These are phyloP conservation scores for Prunella vulgaris DNA, from an alignment of 257 asterid genomes.

Conservation along the genomic window DNA sequence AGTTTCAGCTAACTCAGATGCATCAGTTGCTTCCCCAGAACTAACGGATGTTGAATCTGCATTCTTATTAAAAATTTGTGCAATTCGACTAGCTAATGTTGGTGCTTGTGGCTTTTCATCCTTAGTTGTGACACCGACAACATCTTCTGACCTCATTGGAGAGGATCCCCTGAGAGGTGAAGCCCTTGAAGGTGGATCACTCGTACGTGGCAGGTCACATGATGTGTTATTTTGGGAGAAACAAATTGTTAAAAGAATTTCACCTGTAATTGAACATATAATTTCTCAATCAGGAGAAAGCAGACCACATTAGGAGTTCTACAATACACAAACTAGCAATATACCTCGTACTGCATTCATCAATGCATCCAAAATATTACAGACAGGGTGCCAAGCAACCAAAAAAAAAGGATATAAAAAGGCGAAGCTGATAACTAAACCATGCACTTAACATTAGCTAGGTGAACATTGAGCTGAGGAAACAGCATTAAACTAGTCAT, in stretches of 20 bases:
- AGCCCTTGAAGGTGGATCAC: slow-evolving; percentile 46
- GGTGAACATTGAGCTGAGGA: slow-evolving; percentile 5
- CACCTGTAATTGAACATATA: slow-evolving; percentile 44
- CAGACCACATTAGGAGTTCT: slow-evolving; percentile 6
- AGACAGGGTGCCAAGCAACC: background rate
- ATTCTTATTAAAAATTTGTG: slow-evolving; percentile 73
- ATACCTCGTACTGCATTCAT: background rate
- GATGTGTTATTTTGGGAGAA: slow-evolving; percentile 53
- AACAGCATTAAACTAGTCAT: background rate
- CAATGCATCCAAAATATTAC: background rate
- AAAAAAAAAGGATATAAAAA: background rate
- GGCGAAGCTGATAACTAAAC: background rate
- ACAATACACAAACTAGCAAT: background rate
- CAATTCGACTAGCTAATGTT: slow-evolving; percentile 74
- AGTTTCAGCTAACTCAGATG: slow-evolving; percentile 47
- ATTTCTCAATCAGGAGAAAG: slow-evolving; percentile 11
- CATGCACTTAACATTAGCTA: background rate
- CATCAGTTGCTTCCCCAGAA: slow-evolving; percentile 44
- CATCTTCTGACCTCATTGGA: slow-evolving; percentile 60
- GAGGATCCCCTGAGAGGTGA: slow-evolving; percentile 50
- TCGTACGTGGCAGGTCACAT: slow-evolving; percentile 42
- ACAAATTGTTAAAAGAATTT: slow-evolving; percentile 82
- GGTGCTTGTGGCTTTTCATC: slow-evolving; percentile 57
- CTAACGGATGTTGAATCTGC: slow-evolving; percentile 46
- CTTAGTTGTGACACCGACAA: slow-evolving; percentile 34